Base-by-base conservation (phyloP, 306 rosid species). In the Cucurbita moschata region DNA sequence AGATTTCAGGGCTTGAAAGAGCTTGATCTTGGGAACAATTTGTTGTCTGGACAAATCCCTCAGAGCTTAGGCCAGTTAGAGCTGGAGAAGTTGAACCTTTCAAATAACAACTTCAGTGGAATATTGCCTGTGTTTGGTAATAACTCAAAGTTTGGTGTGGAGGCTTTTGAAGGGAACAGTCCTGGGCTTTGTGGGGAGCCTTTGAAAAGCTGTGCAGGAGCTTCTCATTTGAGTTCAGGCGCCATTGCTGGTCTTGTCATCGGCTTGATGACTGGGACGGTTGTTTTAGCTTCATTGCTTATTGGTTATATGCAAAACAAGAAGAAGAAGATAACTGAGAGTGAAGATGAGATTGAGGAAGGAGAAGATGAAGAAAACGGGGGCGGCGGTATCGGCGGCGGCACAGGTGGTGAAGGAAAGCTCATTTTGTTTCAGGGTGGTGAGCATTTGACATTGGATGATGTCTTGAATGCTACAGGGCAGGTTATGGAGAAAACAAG, bases 401-500 rank as follows among this genome's bases (percentile, higher is more conserved):
- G 84, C 43, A 82, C 72, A 0, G 83, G 77, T 19, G 90, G 92
- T 71, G 96, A 91, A 53, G 96, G 96, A n/a, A 95, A 88, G 89
- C 97, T 95, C 49, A 91, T 91, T 84, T 80, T 89, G 64, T 95
- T 95, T 74, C 81, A 85, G 23, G 99, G 99, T 0, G 97, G 97
- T 5, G 99, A 95, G 81, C 90, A 89, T 86, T 86, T 95, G 92
- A 88, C 91, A 11, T 77, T 95, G 46, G 99, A 95, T 11, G 99
- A 95, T 73, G 99, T 95, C 77, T 76, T 95, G 88, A 95, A 95
- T 68, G 99, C 99, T 4, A 91, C 97, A 2, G 99, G 99, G 5
- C 99, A 91, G 73, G 96, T 95, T 58, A 77, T 91, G 96, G 99
- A 95, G 88, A 95, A 95, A 87, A 91, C 97, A 6, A 82, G 86